Conservation (phyloP, 1,139 yeast species). For the Blastobotrys proliferans region DNA sequence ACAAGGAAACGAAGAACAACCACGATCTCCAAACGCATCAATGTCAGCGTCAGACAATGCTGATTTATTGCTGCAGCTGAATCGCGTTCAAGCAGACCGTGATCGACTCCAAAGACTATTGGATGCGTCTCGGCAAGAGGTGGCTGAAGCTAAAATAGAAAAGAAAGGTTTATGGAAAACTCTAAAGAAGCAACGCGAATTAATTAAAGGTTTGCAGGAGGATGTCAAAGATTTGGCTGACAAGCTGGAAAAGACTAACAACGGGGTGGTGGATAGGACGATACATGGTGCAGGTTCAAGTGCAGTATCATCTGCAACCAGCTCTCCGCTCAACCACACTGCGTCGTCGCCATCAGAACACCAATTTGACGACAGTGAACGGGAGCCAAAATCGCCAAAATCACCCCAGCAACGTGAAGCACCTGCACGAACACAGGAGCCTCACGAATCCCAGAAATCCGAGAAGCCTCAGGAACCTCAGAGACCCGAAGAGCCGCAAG, state of each 20-base stretch:
- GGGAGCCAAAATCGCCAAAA: too few species aligned
- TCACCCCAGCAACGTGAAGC: too few species aligned
- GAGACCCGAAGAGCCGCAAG: too few species aligned
- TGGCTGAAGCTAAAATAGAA: not conserved
- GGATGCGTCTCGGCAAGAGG: not conserved
- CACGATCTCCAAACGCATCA: not conserved
- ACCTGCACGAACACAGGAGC: too few species aligned
- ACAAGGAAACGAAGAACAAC: not conserved
- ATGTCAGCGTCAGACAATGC: not conserved
- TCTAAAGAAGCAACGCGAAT: constrained; percentile 6
- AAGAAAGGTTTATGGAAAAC: constrained; percentile 8
- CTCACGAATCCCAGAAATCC: too few species aligned
- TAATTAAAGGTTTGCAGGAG: constrained; percentile 5
- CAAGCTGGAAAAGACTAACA: not conserved
- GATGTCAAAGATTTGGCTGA: constrained; percentile 6
- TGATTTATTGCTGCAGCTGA: not conserved
- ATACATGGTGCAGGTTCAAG: too few species aligned
- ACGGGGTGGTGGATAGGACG: not conserved
- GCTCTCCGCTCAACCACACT: too few species aligned
- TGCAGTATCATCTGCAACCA: too few species aligned
- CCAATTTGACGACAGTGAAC: too few species aligned
- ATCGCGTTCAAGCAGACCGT: constrained; percentile 1
- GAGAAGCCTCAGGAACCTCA: too few species aligned
- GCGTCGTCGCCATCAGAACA: too few species aligned
- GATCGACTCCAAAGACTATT: constrained; percentile 1